These are phyloP conservation scores for Pseudogymnoascus sp. DNA, from an alignment of 2,329 filamentous ascomycete species.

Conservation along the genomic window DNA sequence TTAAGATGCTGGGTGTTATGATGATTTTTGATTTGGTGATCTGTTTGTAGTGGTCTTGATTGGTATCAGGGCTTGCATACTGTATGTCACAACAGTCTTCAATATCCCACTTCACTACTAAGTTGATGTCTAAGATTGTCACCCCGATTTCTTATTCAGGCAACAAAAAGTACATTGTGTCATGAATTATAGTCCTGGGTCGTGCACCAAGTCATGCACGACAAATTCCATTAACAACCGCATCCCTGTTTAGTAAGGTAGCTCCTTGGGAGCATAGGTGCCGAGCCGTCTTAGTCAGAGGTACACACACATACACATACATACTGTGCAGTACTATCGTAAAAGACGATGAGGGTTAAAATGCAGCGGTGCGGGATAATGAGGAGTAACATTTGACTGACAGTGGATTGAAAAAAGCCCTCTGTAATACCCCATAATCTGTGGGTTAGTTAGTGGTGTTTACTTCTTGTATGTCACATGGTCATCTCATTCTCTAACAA, in stretches of 20 bases:
- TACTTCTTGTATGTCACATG: neutral
- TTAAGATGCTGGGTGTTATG: neutral
- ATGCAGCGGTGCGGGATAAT: neutral
- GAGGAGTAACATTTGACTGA: neutral
- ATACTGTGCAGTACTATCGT: no score
- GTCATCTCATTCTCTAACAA: neutral
- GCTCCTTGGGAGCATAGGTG: neutral
- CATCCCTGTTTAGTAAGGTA: neutral
- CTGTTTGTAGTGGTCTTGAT: neutral
- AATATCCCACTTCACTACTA: neutral
- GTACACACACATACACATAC: neutral
- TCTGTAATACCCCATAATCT: neutral
- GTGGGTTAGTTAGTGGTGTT: neutral
- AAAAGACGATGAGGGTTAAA: no score
- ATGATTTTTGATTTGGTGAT: neutral
- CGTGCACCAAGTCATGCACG: neutral
- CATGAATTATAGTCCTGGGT: neutral
- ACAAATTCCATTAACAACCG: neutral
- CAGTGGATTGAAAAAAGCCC: neutral
- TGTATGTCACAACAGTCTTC: neutral
- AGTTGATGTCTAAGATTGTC: neutral
- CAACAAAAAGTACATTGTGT: neutral
- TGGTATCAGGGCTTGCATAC: neutral
- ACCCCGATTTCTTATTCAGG: neutral
- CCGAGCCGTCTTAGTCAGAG: neutral